A percentile compares a stretch with the other conserved stretches of the same genome.
phyloP scores from a whole-genome alignment of 345 rosid genomes.

The Sisymbrium irio region DNA sequence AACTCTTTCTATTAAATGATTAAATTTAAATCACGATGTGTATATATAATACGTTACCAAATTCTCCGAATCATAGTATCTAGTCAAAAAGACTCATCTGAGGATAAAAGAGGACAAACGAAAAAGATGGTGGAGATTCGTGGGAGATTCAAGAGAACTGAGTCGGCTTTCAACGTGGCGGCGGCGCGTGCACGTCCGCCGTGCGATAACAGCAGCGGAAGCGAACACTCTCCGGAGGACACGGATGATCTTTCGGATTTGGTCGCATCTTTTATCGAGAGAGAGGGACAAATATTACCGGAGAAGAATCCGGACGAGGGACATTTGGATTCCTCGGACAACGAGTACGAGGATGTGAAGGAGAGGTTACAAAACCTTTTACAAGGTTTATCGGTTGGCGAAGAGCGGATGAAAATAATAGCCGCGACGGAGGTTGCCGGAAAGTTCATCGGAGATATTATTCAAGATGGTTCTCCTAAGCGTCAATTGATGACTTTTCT shows the following conservation, averaged over 20 bases:
- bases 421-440: conserved; percentile 30
- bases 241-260: conserved; percentile 55
- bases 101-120: background rate
- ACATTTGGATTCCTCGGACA: conserved; percentile 1
- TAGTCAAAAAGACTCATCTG: background rate
- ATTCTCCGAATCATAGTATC: conserved; percentile 10
- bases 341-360: conserved; percentile 43
- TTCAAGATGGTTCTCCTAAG: conserved; percentile 10
- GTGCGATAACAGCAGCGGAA: conserved; percentile 68
- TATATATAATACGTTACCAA: conserved; percentile 14
- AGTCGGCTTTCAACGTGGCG: conserved; percentile 44
- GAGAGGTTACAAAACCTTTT: conserved; percentile 37
- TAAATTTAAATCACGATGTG: background rate
- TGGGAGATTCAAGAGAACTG: conserved; percentile 38
- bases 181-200: conserved; percentile 27
- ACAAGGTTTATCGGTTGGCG: conserved; percentile 14
- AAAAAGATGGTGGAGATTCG: conserved; percentile 37
- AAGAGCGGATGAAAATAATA: conserved; percentile 34
- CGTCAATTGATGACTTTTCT: conserved; percentile 53
- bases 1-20: background rate
- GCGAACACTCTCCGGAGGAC: conserved; percentile 52
- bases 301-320: background rate
- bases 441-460: conserved; percentile 24
- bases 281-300: conserved; percentile 25
- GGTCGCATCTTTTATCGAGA: conserved; percentile 71